Evolutionary conservation across 2,329 filamentous ascomycete genomes (phyloP).

Genomic region (Juglanconis sp.): DNA sequence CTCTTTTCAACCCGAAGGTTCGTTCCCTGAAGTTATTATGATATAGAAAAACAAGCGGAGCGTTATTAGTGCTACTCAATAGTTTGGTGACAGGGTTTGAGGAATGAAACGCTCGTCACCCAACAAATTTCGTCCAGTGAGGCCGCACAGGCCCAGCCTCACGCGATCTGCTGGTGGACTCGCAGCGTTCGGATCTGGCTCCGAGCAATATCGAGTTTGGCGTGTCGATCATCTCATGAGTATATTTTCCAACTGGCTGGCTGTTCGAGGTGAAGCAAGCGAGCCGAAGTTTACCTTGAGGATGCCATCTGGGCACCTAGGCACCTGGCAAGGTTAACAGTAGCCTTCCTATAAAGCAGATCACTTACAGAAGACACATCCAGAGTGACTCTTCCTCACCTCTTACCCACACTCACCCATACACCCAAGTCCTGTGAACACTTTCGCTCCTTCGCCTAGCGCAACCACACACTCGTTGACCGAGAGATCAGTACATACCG

Average conservation of each 20-base stretch:
- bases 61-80: too few species aligned
- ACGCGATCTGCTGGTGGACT: too few species aligned
- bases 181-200: background rate
- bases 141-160: too few species aligned
- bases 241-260: background rate
- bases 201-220: background rate
- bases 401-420: background rate
- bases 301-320: too few species aligned
- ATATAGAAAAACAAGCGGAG: too few species aligned
- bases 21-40: too few species aligned
- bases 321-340: background rate
- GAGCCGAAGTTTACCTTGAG: background rate
- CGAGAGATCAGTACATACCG: background rate
- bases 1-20: too few species aligned
- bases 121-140: too few species aligned
- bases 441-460: background rate
- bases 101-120: too few species aligned
- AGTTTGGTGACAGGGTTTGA: too few species aligned
- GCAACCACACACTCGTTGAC: background rate
- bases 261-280: background rate
- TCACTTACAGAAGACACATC: background rate
- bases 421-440: background rate
- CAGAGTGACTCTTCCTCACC: background rate
- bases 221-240: background rate
- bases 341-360: background rate